Evolutionary conservation across 371 early-diverging fungal species (phyloP), one percentile per base, ranked within the genome.

Genomic region (Mucor velutinosus): DNA sequence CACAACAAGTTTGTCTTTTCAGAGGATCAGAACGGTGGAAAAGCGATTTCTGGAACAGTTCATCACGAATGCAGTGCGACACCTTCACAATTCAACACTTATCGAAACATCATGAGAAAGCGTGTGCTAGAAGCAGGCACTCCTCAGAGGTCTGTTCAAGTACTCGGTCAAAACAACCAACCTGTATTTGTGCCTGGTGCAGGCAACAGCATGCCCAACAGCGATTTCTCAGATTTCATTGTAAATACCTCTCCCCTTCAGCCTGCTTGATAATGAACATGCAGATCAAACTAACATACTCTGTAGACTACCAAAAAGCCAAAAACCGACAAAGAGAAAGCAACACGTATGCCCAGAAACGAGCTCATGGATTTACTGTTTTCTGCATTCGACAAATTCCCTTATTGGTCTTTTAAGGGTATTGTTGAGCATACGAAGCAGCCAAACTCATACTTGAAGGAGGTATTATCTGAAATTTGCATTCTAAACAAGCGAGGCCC

Each of bases 381-480:
- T 80, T 76, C 77, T 51, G 89, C 89, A 15, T 97, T 95, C 77
- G 90, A 92, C 62, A 82, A 87, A 68, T 89, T 86, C 61, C 87
- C 88, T n/a, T 93, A 95, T 72, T 95, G 92, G 91, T 87, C 88
- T 19, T 89, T 97, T 74, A 94, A 93, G 79, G 94, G 91, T 35
- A 78, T 97, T 58, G 80, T 92, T 7, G 95, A 95, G 62, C 84
- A 89, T 39, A 94, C 93, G 14, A 81, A 90, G 60, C 95, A 94
- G 73, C 94, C 94, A 3, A 77, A 75, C 25, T 78, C 89, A 25
- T 97, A 90, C 70, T 80, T 97, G 45, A 95, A 93, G 68, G 97
- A 97, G 69, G 89, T 96, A 1, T 69, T 97, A 27, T 60, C 67
- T 3, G 95, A 97, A 39, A 88, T 97, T 58, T 90, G 92, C 53